phyloP scores from a whole-genome alignment of 2,329 filamentous ascomycete species.

The Aspergillus proliferans region DNA sequence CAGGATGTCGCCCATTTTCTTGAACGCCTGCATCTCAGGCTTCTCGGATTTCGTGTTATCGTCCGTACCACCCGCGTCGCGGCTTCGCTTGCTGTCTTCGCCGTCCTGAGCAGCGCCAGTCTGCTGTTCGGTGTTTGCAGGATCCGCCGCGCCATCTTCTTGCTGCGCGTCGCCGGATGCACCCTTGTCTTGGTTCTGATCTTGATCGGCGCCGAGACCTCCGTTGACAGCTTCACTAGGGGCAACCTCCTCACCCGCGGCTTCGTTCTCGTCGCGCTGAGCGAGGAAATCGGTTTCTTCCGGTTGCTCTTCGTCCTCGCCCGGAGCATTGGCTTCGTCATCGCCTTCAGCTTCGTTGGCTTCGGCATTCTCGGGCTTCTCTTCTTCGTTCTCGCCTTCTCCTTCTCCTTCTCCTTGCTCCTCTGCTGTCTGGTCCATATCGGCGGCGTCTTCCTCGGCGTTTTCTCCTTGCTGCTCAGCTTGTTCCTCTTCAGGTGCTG shows the following conservation, averaged over 20 bases:
- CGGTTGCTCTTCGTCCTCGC: slow-evolving; percentile 46
- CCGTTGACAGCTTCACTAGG: slow-evolving; percentile 37
- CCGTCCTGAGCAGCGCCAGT: slow-evolving; percentile 37
- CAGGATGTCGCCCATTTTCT: slow-evolving; percentile 86
- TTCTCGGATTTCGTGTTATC: slow-evolving; percentile 31
- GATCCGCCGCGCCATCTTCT: slow-evolving; percentile 39
- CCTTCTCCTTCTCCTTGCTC: slow-evolving; percentile 27
- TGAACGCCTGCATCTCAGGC: slow-evolving; percentile 66
- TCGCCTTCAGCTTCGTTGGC: slow-evolving; percentile 42
- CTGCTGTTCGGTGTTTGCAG: slow-evolving; percentile 42
- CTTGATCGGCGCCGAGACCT: slow-evolving; percentile 33
- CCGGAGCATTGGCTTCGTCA: slow-evolving; percentile 40
- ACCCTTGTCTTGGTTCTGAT: slow-evolving; percentile 38
- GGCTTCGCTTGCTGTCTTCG: slow-evolving; percentile 32
- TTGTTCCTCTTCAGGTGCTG: slow-evolving; percentile 30
- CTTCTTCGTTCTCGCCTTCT: slow-evolving; percentile 28
- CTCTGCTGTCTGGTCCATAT: slow-evolving; percentile 24
- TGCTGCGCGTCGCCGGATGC: slow-evolving; percentile 43
- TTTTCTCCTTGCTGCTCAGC: slow-evolving; percentile 25
- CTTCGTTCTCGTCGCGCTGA: slow-evolving; percentile 44
- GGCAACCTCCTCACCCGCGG: slow-evolving; percentile 50
- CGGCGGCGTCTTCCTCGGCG: slow-evolving; percentile 19
- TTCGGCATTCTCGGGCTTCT: slow-evolving; percentile 38
- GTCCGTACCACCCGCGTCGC: slow-evolving; percentile 29
- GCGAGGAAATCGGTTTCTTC: slow-evolving; percentile 43